phyloP scores from a whole-genome alignment of 768 basidiomycete genomes.

The Porphyrellus cyaneotinctus region DNA sequence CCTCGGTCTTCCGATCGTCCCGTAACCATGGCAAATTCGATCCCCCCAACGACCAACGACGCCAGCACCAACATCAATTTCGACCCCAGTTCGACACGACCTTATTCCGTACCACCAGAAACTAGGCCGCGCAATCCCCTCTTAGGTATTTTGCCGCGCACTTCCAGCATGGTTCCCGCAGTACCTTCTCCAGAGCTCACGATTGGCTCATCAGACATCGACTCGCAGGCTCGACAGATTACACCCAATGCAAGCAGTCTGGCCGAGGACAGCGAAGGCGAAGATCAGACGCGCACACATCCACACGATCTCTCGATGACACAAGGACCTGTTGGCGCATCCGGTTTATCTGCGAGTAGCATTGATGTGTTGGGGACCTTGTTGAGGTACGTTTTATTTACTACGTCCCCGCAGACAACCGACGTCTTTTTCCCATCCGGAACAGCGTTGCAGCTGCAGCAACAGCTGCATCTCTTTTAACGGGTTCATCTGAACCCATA shows the following conservation, averaged over 20 bases:
- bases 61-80: conserved; percentile 1
- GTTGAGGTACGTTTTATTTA: conserved; percentile 51
- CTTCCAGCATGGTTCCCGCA: conserved; percentile 30
- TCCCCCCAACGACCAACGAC: conserved; percentile 2
- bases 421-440: neutral
- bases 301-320: conserved; percentile 25
- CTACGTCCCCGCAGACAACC: neutral
- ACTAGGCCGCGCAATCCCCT: conserved; percentile 33
- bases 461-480: conserved; percentile 82
- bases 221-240: conserved; percentile 3
- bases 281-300: conserved; percentile 11
- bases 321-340: conserved; percentile 26
- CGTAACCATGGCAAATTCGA: conserved; percentile 11
- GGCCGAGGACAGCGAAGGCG: conserved; percentile 15
- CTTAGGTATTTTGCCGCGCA: conserved; percentile 39
- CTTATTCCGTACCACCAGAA: conserved; percentile 27
- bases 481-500: conserved; percentile 64
- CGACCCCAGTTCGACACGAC: conserved; percentile 7
- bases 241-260: neutral
- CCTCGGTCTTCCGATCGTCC: conserved; percentile 35
- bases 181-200: conserved; percentile 10
- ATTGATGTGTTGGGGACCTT: conserved; percentile 83
- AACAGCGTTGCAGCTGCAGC: conserved; percentile 84
- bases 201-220: conserved; percentile 1
- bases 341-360: conserved; percentile 61